Percentiles rank a stretch among this genome's conserved stretches.
phyloP scores from a whole-genome alignment of 371 early-diverging fungal genomes.

The Rozella allomycis region DNA sequence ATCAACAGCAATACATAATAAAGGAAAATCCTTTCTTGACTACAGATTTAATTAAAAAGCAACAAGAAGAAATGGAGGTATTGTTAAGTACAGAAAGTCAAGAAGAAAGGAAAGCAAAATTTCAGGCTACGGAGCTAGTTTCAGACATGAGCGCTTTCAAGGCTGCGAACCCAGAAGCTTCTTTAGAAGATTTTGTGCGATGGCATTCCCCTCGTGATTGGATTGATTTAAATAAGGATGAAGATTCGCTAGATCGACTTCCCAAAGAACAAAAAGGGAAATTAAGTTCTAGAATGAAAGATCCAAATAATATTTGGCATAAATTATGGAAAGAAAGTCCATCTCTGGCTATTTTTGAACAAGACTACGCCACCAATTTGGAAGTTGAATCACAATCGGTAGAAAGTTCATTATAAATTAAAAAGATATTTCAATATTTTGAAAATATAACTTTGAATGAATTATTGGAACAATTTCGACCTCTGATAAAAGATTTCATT shows the following conservation, averaged over 20 bases:
- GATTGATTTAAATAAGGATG: constrained; percentile 11
- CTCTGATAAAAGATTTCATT: too few species aligned
- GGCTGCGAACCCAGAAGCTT: constrained; percentile 57
- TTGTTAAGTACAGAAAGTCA: constrained; percentile 49
- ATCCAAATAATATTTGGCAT: constrained; percentile 60
- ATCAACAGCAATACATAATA: too few species aligned
- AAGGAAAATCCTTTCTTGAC: constrained; percentile 60
- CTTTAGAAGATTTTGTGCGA: constrained; percentile 69
- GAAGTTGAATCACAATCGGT: too few species aligned
- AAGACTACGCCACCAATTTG: too few species aligned
- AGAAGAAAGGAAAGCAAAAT: constrained; percentile 42
- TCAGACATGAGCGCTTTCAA: constrained; percentile 59
- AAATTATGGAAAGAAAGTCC: constrained; percentile 50
- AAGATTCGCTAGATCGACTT: too few species aligned
- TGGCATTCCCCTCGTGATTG: constrained; percentile 88
- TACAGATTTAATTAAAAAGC: constrained; percentile 65
- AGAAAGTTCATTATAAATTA: too few species aligned
- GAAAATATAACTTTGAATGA: too few species aligned
- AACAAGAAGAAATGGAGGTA: constrained; percentile 46
- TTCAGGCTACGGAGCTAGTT: constrained; percentile 51
- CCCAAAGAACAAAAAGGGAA: constrained; percentile 17
- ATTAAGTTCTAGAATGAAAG: constrained; percentile 56
- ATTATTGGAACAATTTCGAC: too few species aligned
- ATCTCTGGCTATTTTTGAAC: too few species aligned
- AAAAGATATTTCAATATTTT: too few species aligned